A percentile compares a stretch with the other conserved stretches of the same genome.
These are phyloP conservation scores for Cyberlindnera mycetangii DNA, from an alignment of 805 yeast genomes.

Conservation along the genomic window DNA sequence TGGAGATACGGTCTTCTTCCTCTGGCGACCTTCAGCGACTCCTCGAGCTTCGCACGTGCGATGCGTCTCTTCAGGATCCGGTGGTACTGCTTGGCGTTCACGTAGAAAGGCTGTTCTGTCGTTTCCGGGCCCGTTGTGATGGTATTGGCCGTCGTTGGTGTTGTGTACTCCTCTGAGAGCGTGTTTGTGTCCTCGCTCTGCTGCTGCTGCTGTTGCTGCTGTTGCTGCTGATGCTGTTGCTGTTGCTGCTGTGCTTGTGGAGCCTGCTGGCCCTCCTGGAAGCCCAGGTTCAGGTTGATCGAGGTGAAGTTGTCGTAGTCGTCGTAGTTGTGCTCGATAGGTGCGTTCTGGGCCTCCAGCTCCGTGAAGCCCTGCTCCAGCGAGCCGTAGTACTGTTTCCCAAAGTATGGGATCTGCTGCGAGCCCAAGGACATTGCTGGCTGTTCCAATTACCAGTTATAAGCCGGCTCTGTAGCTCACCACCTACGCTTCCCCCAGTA, in stretches of 20 bases:
- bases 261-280: slow-evolving; percentile 10
- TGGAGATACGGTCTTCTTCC: slow-evolving; percentile 93
- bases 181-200: slow-evolving; percentile 10
- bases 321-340: slow-evolving; percentile 6
- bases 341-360: slow-evolving; percentile 2
- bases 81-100: slow-evolving; percentile 96
- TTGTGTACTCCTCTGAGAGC: not conserved
- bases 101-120: slow-evolving; percentile 91
- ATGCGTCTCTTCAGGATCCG: slow-evolving; percentile 89
- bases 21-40: slow-evolving; percentile 78
- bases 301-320: slow-evolving; percentile 24
- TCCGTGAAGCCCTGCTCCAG: slow-evolving; percentile 24
- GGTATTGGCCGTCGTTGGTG: slow-evolving; percentile 4
- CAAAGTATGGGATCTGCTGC: slow-evolving; percentile 18
- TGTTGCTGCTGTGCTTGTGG: slow-evolving; percentile 4
- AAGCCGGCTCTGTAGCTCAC: too few relatives aligned
- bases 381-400: slow-evolving; percentile 22
- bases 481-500: not conserved
- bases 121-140: not conserved
- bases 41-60: slow-evolving; percentile 92
- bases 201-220: slow-evolving; percentile 5
- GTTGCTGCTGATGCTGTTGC: slow-evolving; percentile 1
- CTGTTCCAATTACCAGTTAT: not conserved
- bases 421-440: slow-evolving; percentile 23
- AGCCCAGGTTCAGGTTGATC: slow-evolving; percentile 19